These are phyloP conservation scores for Fusarium pseudoanthophilum DNA, from an alignment of 2,329 filamentous ascomycete species.

Conservation along the genomic window DNA sequence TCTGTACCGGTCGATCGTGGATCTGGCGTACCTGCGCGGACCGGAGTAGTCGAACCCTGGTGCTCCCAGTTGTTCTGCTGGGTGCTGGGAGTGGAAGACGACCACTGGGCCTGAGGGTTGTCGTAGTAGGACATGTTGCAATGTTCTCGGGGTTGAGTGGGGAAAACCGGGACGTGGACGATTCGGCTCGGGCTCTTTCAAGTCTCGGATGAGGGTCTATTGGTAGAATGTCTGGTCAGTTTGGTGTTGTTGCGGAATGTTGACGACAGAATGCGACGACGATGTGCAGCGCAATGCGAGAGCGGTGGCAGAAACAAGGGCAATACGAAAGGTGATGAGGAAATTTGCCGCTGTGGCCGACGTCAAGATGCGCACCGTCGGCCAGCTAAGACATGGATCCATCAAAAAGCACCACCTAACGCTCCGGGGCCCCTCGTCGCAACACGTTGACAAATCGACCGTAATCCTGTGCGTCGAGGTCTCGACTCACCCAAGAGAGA, in stretches of 20 bases:
- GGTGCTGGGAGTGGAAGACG: slow-evolving; percentile 37
- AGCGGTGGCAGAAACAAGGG: slow-evolving; percentile 11
- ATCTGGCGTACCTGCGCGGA: slow-evolving; percentile 51
- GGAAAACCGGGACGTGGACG: slow-evolving; percentile 30
- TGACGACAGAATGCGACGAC: slow-evolving; percentile 25
- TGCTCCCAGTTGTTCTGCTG: slow-evolving; percentile 60
- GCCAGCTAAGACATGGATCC: slow-evolving; percentile 40
- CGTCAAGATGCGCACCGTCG: slow-evolving; percentile 42
- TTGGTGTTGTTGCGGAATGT: slow-evolving; percentile 14
- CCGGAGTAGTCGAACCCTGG: slow-evolving; percentile 55
- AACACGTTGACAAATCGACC: slow-evolving; percentile 38
- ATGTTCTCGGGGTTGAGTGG: slow-evolving; percentile 23
- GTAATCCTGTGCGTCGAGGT: slow-evolving; percentile 17
- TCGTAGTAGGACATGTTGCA: slow-evolving; percentile 59
- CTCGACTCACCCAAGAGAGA: slow-evolving; percentile 39
- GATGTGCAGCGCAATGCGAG: slow-evolving; percentile 29
- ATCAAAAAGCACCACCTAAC: slow-evolving; percentile 40
- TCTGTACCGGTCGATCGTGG: neutral
- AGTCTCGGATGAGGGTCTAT: slow-evolving; percentile 33
- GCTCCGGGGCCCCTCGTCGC: slow-evolving; percentile 36
- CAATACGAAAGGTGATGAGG: slow-evolving; percentile 28
- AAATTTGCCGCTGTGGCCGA: slow-evolving; percentile 38
- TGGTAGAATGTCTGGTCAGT: slow-evolving; percentile 25
- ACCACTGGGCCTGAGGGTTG: slow-evolving; percentile 56
- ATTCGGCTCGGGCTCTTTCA: slow-evolving; percentile 18